phyloP scores from a whole-genome alignment of 2,329 filamentous ascomycete genomes.

The Colletotrichum limetticola region DNA sequence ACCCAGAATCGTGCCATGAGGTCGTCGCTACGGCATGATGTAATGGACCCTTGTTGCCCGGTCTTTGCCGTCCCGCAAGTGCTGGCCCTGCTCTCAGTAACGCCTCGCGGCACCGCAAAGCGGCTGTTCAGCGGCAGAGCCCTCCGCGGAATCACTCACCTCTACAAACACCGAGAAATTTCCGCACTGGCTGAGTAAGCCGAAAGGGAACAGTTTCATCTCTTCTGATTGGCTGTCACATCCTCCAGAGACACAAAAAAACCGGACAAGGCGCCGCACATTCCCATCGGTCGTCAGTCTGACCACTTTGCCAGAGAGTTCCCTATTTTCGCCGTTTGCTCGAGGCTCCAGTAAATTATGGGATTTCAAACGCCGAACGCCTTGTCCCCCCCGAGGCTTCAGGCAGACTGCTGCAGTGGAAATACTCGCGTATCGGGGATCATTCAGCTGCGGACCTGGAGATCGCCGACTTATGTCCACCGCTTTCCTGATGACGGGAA shows the following conservation, averaged over 20 bases:
- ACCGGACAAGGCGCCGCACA: constrained; percentile 6
- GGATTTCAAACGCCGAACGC: constrained; percentile 30
- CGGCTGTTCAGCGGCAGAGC: not conserved
- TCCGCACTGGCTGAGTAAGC: constrained; percentile 36
- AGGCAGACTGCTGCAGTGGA: not conserved
- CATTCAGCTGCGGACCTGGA: not conserved
- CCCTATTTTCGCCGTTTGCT: constrained; percentile 36
- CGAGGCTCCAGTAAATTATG: not conserved
- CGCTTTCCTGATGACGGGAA: not conserved
- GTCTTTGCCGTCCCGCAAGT: constrained; percentile 25
- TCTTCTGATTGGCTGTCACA: constrained; percentile 6
- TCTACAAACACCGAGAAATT: constrained; percentile 44
- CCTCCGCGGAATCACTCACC: not conserved
- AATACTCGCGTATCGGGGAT: constrained; percentile 1
- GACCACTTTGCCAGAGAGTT: constrained; percentile 20
- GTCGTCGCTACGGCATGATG: constrained; percentile 32
- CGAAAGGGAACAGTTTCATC: too few species aligned
- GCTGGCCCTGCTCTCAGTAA: not conserved
- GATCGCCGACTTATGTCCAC: constrained; percentile 19
- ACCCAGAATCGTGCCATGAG: constrained; percentile 34
- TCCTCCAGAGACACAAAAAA: not conserved
- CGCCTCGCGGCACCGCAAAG: constrained; percentile 2
- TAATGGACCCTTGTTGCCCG: constrained; percentile 29
- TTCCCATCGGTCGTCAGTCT: constrained; percentile 7
- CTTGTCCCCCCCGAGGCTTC: not conserved